phyloP scores from a whole-genome alignment of 306 rosid genomes.

The Acacia confusa region DNA sequence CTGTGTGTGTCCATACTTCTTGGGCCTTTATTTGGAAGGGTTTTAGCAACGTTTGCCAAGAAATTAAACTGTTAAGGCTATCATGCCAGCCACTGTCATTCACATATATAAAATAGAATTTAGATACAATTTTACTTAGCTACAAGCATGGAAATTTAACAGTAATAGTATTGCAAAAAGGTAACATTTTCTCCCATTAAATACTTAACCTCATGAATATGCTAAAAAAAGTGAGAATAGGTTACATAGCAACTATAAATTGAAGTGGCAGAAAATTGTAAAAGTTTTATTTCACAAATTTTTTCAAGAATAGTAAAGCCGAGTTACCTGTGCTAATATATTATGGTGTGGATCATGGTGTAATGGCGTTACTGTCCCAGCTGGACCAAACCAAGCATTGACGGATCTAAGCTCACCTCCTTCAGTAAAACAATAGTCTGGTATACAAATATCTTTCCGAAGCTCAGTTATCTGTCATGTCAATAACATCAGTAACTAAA shows the following conservation, averaged over 20 bases:
- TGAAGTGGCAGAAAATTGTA: neutral
- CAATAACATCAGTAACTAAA: constrained; percentile 28
- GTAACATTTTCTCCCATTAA: constrained; percentile 12
- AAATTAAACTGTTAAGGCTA: constrained; percentile 7
- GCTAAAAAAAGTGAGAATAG: constrained; percentile 23
- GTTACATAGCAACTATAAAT: neutral
- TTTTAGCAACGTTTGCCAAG: neutral
- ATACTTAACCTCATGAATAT: constrained; percentile 2
- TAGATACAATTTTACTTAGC: neutral
- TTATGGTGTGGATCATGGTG: constrained; percentile 99
- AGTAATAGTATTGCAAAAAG: neutral
- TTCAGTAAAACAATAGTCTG: constrained; percentile 84
- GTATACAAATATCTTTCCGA: constrained; percentile 77
- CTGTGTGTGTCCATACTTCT: neutral
- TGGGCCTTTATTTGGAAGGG: neutral
- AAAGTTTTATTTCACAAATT: constrained; percentile 15
- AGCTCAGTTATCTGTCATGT: constrained; percentile 78
- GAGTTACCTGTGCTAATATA: constrained; percentile 82
- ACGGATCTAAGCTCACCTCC: constrained; percentile 88
- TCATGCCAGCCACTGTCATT: constrained; percentile 19
- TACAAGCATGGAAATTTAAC: neutral
- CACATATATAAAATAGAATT: constrained; percentile 14
- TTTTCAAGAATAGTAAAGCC: neutral
- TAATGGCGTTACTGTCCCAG: constrained; percentile 92
- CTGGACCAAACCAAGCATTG: constrained; percentile 99